Evolutionary conservation across 73 alveolate genomes (phyloP).

Genomic region (Paramecium bursaria): DNA sequence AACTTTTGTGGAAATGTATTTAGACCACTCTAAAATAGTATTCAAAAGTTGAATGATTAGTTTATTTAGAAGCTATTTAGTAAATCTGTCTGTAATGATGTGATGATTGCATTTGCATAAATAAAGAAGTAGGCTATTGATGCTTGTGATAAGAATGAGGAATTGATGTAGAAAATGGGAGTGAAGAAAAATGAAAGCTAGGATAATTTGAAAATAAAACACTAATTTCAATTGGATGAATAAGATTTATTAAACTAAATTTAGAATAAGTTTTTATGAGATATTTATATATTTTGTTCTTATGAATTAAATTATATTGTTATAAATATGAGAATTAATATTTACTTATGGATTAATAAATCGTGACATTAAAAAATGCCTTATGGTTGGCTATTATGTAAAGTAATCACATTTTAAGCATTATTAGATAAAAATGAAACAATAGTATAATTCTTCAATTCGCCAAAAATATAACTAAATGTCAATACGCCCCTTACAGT

Average conservation of each 20-base stretch:
- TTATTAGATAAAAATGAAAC: conserved; percentile 46
- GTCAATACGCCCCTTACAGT: conserved; percentile 34
- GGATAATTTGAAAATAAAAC: conserved; percentile 49
- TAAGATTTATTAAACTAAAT: too few relatives aligned
- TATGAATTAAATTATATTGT: too few relatives aligned
- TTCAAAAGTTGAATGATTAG: not conserved
- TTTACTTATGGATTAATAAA: too few relatives aligned
- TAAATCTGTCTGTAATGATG: not conserved
- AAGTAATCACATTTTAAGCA: conserved; percentile 2
- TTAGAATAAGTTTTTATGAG: too few relatives aligned
- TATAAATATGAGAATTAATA: too few relatives aligned
- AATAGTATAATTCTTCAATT: conserved; percentile 51
- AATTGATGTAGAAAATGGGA: conserved; percentile 53
- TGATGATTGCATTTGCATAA: not conserved
- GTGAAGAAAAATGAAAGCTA: conserved; percentile 26
- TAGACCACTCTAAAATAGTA: conserved; percentile 22
- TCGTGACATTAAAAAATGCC: conserved; percentile 20
- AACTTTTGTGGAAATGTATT: conserved; percentile 41
- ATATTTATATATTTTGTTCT: too few relatives aligned
- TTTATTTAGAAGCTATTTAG: conserved; percentile 1
- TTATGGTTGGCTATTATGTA: conserved; percentile 59
- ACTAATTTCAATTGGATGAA: conserved; percentile 35
- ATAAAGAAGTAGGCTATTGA: conserved; percentile 36
- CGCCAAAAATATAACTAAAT: conserved; percentile 53
- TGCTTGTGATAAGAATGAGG: conserved; percentile 58